Evolutionary conservation across 2,329 filamentous ascomycete genomes (phyloP), one percentile per base, ranked within the genome.

Genomic region (Scleromitrula shiraiana): DNA sequence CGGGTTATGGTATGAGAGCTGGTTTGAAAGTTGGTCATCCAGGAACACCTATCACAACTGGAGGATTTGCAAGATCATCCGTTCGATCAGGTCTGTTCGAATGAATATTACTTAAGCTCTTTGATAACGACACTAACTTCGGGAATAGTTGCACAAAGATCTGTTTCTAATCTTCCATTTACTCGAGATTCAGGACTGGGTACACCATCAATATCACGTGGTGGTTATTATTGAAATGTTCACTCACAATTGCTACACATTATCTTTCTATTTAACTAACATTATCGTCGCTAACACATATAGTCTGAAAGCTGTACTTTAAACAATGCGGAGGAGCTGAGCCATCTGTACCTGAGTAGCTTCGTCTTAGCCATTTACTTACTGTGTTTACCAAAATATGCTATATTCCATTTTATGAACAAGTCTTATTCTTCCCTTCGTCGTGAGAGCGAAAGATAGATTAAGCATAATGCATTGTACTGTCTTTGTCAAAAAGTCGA

Each of bases 1-100:
- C 56, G 29, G 61, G 61, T 7, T 64, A 64, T 48, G 63, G 63
- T 17, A 59, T 65, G 59, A 64, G 62, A 45, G 62, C 63, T 33
- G 62, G 62, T 37, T 47, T 64, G 15, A 65, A 64, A 54, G 59
- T 62, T 20, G 63, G 63, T 42, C 59, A 63, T 40, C 55, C 59
- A 40, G 35, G 46, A 23, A 50, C 51, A 27, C 32, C 49, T 32
- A 15, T 35, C 27, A 32, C 23, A 12, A 50, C 27, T 38, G 53
- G n/a, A n/a, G n/a, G 50, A 9, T 43, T 50, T 23, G 26, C 36
- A n/a, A 56, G 56, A 30, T 54, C 59, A 26, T 27, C 29, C 17
- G 42, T 53, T 6, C 53, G 54, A 49, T 58, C 59, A 7, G 59
- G 59, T 60, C 60, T 61, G 59, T 48, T 4, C 4, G n/a, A 7